Evolutionary conservation across 108 stramenopile genomes (phyloP), one percentile per base, ranked within the genome.

Genomic region (Conticribra guillardii): DNA sequence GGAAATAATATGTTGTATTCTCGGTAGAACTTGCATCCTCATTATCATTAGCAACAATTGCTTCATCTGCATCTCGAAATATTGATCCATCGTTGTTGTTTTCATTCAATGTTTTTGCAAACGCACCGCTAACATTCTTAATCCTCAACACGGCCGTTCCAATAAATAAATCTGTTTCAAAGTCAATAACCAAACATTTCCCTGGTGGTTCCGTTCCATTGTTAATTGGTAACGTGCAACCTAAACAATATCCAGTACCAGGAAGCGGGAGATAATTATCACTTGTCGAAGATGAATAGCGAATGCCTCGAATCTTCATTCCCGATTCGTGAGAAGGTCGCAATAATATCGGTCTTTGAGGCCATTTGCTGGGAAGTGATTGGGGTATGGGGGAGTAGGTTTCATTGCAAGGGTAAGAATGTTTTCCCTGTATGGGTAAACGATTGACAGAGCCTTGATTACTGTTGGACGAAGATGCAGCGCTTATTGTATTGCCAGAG

Each of bases 81-180:
- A 44, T 44, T 11, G 44, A 44, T 44, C 11, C 44, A 15, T 44
- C 8, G 44, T 11, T 44, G 15, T 15, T 44, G n/a, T n/a, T n/a
- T n/a, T n/a, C n/a, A n/a, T n/a, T n/a, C n/a, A n/a, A n/a, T n/a
- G n/a, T n/a, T n/a, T n/a, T n/a, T 11, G 5, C 37, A 11, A 41
- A 62, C 7, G 51, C 11, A 44, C 8, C 22, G 18, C 49, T 37
- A 19, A 58, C 70, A 44, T 79, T 66, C 48, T 73, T 79, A 14
- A 92, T 51, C 44, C 91, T 69, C n/a, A 92, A 51, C n/a, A 86
- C 64, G 16, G 84, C 45, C 18, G 82, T 88, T 44, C 91, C 91
- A 23, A 81, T 82, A 50, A 92, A 92, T 44, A 88, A 63, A 52
- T 88, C 84, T 0, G 79, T 76, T 52, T 89, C 79, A 82, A 92